A percentile compares a stretch with the other conserved stretches of the same genome.
Evolutionary conservation across 208 protist genomes (phyloP).

Genomic region (Wallacemonas sp.): DNA sequence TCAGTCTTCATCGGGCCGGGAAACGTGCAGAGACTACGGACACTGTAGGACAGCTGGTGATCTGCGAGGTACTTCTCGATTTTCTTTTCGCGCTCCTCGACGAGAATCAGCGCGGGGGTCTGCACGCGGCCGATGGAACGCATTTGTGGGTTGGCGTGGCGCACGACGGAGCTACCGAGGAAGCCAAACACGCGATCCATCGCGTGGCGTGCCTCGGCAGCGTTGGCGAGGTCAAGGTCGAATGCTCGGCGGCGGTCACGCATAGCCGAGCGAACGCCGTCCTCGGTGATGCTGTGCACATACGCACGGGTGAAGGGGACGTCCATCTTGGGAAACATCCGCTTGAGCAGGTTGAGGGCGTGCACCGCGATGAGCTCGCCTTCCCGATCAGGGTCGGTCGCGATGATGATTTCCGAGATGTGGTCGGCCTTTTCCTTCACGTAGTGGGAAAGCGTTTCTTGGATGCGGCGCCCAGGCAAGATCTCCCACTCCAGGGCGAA

Average conservation of each 20-base stretch:
- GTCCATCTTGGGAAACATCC: constrained; percentile 74
- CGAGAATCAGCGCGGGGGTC: constrained; percentile 88
- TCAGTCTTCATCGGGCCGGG: constrained; percentile 20
- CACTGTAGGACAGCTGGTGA: constrained; percentile 50
- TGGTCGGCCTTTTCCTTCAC: constrained; percentile 75
- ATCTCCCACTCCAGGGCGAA: constrained; percentile 81
- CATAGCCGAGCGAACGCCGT: constrained; percentile 81
- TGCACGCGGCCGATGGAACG: constrained; percentile 91
- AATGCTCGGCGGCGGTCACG: constrained; percentile 55
- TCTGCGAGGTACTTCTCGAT: constrained; percentile 62
- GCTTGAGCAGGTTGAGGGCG: constrained; percentile 63
- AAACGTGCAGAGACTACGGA: constrained; percentile 68
- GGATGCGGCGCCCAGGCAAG: constrained; percentile 68
- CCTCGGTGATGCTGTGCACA: constrained; percentile 90
- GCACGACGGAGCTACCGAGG: constrained; percentile 87
- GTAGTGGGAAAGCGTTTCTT: constrained; percentile 79
- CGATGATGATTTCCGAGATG: constrained; percentile 89
- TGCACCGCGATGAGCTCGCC: constrained; percentile 92
- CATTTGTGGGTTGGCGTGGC: constrained; percentile 85
- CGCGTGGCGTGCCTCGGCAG: constrained; percentile 85
- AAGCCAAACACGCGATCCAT: constrained; percentile 93
- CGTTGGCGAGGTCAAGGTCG: constrained; percentile 84
- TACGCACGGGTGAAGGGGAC: constrained; percentile 90
- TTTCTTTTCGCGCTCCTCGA: constrained; percentile 70
- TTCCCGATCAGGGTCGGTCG: constrained; percentile 90